Evolutionary conservation across 441 rosid genomes (phyloP).

Genomic region (Populus tomentosa): DNA sequence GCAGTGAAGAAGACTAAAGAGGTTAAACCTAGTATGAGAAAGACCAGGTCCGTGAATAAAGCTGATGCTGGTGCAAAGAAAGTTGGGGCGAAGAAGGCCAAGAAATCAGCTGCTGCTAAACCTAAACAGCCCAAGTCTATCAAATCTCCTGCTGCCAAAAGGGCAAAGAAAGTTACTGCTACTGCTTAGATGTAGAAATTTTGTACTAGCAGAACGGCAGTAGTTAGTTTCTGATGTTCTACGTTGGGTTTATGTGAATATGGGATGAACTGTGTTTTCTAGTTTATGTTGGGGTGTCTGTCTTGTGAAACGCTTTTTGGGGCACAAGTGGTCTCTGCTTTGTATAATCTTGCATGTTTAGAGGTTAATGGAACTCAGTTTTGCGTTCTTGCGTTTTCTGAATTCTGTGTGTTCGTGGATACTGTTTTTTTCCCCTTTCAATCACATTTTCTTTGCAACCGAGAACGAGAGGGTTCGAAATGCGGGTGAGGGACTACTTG

Average conservation of each 20-base stretch:
- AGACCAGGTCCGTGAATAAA: constrained; percentile 26
- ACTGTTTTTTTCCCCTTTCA: too few relatives aligned
- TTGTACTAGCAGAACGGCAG: not conserved
- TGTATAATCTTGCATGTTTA: constrained; percentile 1
- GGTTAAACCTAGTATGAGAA: constrained; percentile 16
- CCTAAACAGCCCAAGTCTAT: constrained; percentile 65
- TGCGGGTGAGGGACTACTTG: too few relatives aligned
- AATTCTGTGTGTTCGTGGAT: not conserved
- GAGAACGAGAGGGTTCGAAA: not conserved
- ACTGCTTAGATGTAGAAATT: constrained; percentile 15
- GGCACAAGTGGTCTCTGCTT: not conserved
- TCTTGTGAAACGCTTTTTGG: not conserved
- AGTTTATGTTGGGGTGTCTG: not conserved
- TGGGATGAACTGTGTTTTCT: not conserved
- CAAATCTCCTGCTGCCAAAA: constrained; percentile 52
- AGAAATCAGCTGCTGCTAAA: constrained; percentile 45
- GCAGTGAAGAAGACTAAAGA: constrained; percentile 22
- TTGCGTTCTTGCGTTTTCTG: not conserved
- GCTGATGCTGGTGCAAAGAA: constrained; percentile 19
- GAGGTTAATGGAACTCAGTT: not conserved
- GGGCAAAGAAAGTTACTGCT: constrained; percentile 41
- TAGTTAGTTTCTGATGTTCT: not conserved
- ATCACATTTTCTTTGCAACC: too few relatives aligned
- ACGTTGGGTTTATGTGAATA: not conserved
- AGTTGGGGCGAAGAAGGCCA: constrained; percentile 34